Percentiles rank a stretch among this genome's conserved stretches.
Evolutionary conservation across 1,284 basidiomycete genomes (phyloP).

Genomic region (Tremellales sp.): DNA sequence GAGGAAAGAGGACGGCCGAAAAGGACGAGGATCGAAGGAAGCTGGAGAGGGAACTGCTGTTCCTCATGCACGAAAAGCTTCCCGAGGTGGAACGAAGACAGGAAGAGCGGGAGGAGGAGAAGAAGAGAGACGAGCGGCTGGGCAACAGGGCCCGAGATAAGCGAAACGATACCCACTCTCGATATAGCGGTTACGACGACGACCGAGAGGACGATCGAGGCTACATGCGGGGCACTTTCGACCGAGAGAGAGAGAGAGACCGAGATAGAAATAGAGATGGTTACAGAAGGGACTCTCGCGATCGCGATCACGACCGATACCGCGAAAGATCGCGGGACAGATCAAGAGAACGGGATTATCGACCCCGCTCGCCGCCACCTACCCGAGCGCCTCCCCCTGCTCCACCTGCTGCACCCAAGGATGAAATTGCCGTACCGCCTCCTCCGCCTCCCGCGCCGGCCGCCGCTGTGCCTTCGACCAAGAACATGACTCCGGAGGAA

Average conservation of each 20-base stretch:
- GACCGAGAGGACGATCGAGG: constrained; percentile 34
- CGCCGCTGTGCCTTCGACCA: constrained; percentile 56
- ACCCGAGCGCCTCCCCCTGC: constrained; percentile 24
- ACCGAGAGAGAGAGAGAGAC: constrained; percentile 39
- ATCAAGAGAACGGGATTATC: constrained; percentile 38
- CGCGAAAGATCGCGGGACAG: constrained; percentile 35
- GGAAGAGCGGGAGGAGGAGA: constrained; percentile 71
- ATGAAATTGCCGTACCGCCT: constrained; percentile 42
- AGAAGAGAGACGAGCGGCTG: constrained; percentile 71
- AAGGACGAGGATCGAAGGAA: constrained; percentile 84
- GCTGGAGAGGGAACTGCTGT: constrained; percentile 83
- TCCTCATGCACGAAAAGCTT: constrained; percentile 83
- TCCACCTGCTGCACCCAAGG: constrained; percentile 30
- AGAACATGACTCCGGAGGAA: constrained; percentile 82
- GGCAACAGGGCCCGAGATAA: constrained; percentile 76
- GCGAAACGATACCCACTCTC: constrained; percentile 74
- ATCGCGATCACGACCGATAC: constrained; percentile 46
- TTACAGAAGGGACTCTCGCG: constrained; percentile 49
- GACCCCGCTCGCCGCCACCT: constrained; percentile 30
- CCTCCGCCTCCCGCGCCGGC: constrained; percentile 54
- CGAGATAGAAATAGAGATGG: constrained; percentile 33
- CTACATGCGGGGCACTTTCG: constrained; percentile 50
- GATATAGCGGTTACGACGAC: constrained; percentile 55
- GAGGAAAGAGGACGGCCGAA: constrained; percentile 66
- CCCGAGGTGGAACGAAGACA: constrained; percentile 86